Base-by-base conservation (phyloP, 192 early-diverging fungal genomes). In the Entomortierella parvispora region DNA sequence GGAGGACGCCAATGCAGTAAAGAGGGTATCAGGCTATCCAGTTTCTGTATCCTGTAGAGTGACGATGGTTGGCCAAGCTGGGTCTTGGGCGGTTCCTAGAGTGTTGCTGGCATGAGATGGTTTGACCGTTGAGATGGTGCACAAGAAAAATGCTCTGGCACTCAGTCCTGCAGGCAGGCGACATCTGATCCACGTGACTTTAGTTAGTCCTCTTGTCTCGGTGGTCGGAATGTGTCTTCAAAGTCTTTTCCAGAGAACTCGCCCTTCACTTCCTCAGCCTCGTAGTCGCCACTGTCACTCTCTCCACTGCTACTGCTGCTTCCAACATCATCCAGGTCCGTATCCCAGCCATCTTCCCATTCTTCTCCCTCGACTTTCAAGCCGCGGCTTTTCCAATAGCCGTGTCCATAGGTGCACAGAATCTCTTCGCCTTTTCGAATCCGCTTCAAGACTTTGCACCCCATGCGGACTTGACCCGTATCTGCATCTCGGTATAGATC, bases 261-360 rank as follows among this genome's bases (percentile, higher is more conserved):
- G 37, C 7, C 12, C 37, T 40, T 40, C 7, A 40, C 37, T 5
- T 40, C 37, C 47, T 12, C 47, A 6, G 37, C 37, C 37, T 23
- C 9, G 22, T 3, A 3, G 22, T 44, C 37, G 37, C 7, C 33
- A 42, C 33, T 1, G 14, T 40, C 32, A 0, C 37, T 1, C 6
- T 20, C 6, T 31, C 42, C 6, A 4, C 1, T 2, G 33, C n/a
- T 42, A 37, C 20, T 26, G 7, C 33, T 33, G 44, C 29, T 56
- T 3, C 29, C 2, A 17, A 32, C 26, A 28, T 77, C 74, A 22
- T 77, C 74, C n/a, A 64, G 37, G 58, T 77, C 74, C 6, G 74
- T 77, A 47, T 77, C 74, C 74, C 74, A 77, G 2, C 40, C 47
- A 56, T 77, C 74, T 49, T 77, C 74, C 74, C 74, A 77, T 37